phyloP scores from a whole-genome alignment of 2,329 filamentous ascomycete genomes.

The Colletotrichum chrysophilum region DNA sequence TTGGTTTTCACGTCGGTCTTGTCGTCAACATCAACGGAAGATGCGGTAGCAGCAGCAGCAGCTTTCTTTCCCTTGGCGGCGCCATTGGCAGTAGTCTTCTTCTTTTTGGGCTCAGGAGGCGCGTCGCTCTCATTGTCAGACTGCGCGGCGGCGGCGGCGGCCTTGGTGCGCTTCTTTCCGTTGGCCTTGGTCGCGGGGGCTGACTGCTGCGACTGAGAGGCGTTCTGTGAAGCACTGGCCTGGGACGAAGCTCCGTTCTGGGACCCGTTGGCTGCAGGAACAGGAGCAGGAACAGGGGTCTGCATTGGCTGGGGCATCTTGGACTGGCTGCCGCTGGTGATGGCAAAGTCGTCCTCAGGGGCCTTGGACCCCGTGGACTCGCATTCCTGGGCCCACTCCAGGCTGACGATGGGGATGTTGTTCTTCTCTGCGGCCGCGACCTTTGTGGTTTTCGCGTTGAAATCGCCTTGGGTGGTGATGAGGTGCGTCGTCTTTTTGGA shows the following conservation, averaged over 20 bases:
- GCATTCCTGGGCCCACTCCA: slow-evolving; percentile 69
- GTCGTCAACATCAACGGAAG: slow-evolving; percentile 25
- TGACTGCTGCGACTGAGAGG: not conserved
- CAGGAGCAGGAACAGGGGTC: not conserved
- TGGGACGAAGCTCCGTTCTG: not conserved
- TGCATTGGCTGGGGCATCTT: not conserved
- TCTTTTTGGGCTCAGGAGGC: slow-evolving; percentile 34
- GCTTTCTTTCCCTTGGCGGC: not conserved
- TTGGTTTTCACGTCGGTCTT: slow-evolving; percentile 33
- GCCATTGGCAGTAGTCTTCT: slow-evolving; percentile 26
- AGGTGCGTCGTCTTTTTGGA: slow-evolving; percentile 60
- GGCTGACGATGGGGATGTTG: slow-evolving; percentile 58
- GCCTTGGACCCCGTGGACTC: slow-evolving; percentile 44
- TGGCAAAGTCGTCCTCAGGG: slow-evolving; percentile 34
- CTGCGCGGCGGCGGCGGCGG: slow-evolving; percentile 24
- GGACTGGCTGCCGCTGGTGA: slow-evolving; percentile 14
- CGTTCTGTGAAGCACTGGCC: not conserved
- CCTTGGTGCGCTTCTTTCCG: slow-evolving; percentile 21
- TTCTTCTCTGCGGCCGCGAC: slow-evolving; percentile 52
- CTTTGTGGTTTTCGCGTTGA: slow-evolving; percentile 54
- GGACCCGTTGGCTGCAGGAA: not conserved
- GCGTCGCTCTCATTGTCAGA: slow-evolving; percentile 26
- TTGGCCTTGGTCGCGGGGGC: slow-evolving; percentile 6
- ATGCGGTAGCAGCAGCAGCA: not conserved
- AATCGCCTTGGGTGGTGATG: slow-evolving; percentile 59